Evolutionary conservation across 345 rosid genomes (phyloP), one percentile per base, ranked within the genome.

Genomic region (Kernera saxatilis): DNA sequence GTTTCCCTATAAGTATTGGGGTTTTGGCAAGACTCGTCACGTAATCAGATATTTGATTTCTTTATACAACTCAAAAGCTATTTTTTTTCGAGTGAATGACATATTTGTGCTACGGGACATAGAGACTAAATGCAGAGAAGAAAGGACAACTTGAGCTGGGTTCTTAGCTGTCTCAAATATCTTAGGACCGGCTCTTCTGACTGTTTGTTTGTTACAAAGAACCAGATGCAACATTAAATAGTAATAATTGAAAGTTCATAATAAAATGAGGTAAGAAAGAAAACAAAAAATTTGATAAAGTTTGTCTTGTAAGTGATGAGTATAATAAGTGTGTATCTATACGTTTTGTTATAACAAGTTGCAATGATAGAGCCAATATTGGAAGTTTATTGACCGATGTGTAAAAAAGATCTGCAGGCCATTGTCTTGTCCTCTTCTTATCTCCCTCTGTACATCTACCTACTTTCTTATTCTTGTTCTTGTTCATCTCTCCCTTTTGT

Each of bases 391-490:
- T 57, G 67, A 58, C 73, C 73, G 53, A 67, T 68, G 73, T 50
- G 73, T 67, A 40, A 67, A 49, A 10, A 40, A 8, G 32, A 53
- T 10, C 54, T 58, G 78, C 78, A 75, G 78, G 70, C 57, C 62
- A 68, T 61, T 68, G 74, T 69, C 74, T 75, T 75, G 79, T 75
- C 79, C 57, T 75, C 78, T 75, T 68, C 74, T 52, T 52, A 75
- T 75, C 59, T 75, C 13, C 35, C 67, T 61, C 74, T 75, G 74
- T 75, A 62, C 74, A 53, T 53, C 37, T 69, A 68, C 59, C 74
- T 75, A 75, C 79, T 62, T 69, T 53, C 74, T 75, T 75, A 65
- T 75, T 69, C 64, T 75, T 75, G 70, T 75, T 69, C 64, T 61
- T 75, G 50, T 67, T 74, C 49, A 41, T 68, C 61, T 74, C 62